Evolutionary conservation across 2,329 filamentous ascomycete genomes (phyloP).

Genomic region (Colletotrichum cordylinicola): DNA sequence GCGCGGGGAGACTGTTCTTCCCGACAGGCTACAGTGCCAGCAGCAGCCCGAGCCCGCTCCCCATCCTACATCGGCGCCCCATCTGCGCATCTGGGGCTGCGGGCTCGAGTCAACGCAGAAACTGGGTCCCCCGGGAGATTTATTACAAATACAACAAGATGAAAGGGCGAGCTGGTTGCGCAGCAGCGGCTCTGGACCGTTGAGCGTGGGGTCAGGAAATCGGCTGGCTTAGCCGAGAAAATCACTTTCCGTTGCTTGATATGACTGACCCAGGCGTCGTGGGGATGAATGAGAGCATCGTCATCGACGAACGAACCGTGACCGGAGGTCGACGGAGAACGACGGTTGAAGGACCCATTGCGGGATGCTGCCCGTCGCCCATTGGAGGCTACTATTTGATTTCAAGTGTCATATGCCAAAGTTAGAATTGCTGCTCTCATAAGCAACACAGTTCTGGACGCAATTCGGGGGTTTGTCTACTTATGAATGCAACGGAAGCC

Average conservation of each 20-base stretch:
- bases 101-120: constrained; percentile 7
- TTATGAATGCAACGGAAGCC: background rate
- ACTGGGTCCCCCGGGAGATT: constrained; percentile 7
- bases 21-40: background rate
- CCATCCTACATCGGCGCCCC: background rate
- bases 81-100: background rate
- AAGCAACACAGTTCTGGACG: background rate
- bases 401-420: background rate
- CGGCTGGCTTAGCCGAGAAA: background rate
- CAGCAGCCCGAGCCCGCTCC: background rate
- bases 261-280: background rate
- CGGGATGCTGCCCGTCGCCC: background rate
- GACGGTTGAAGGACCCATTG: background rate
- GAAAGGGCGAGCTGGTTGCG: background rate
- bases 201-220: background rate
- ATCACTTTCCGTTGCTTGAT: background rate
- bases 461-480: background rate
- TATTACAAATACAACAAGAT: constrained; percentile 18
- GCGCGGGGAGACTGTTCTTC: background rate
- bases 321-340: background rate
- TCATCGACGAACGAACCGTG: background rate
- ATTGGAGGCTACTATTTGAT: background rate
- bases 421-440: background rate
- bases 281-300: background rate
- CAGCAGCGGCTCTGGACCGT: background rate